These are phyloP conservation scores for Penicillium argentinense DNA, from an alignment of 495 filamentous ascomycete species.

Conservation along the genomic window DNA sequence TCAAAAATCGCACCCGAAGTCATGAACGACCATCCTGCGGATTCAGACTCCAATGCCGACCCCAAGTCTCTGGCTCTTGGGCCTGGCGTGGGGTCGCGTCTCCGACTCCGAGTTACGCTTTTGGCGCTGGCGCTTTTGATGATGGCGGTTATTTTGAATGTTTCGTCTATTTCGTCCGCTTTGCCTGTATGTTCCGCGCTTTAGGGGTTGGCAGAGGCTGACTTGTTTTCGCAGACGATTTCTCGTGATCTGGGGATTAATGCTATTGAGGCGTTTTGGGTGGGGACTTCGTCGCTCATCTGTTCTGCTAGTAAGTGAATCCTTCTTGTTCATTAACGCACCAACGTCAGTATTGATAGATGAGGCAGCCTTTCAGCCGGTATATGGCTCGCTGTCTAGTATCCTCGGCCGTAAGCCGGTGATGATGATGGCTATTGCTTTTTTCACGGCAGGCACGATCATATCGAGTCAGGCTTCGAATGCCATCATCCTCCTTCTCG, in stretches of 20 bases:
- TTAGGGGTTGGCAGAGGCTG: not conserved
- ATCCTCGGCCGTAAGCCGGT: constrained; percentile 37
- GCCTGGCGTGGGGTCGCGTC: no score
- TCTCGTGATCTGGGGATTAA: constrained; percentile 41
- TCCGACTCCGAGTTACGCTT: no score
- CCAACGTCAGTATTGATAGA: not conserved
- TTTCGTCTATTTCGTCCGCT: constrained; percentile 70
- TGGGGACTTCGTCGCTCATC: constrained; percentile 50
- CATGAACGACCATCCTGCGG: no score
- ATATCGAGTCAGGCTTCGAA: constrained; percentile 51
- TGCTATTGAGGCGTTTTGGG: constrained; percentile 57
- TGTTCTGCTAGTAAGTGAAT: constrained; percentile 29
- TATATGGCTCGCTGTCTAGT: constrained; percentile 29
- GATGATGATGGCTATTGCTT: constrained; percentile 43
- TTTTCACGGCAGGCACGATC: constrained; percentile 58
- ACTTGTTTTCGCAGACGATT: constrained; percentile 18
- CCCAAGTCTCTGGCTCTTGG: no score
- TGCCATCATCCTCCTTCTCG: constrained; percentile 61
- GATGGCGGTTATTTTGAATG: constrained; percentile 65
- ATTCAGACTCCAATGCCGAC: no score
- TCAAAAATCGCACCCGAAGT: no score
- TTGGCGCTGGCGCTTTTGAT: not conserved
- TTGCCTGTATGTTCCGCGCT: constrained; percentile 48
- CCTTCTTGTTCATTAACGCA: no score
- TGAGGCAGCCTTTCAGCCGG: constrained; percentile 29